These are phyloP conservation scores for Oehlia diaphana DNA, from an alignment of 192 early-diverging fungal genomes.

Conservation along the genomic window DNA sequence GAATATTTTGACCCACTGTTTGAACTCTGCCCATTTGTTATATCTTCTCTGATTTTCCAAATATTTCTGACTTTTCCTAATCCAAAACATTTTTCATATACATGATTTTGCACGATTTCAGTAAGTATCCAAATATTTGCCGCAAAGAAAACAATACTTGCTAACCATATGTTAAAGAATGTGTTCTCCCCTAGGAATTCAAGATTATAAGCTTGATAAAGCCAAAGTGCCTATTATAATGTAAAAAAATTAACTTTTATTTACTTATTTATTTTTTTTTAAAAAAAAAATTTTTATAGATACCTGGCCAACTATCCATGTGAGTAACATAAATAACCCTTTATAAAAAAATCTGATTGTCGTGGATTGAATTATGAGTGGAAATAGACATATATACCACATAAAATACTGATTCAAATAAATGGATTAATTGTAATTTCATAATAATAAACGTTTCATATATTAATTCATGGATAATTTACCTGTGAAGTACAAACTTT, in stretches of 20 bases:
- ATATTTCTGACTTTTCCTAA: constrained; percentile 49
- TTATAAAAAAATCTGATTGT: constrained; percentile 45
- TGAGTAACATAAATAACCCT: constrained; percentile 54
- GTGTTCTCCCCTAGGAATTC: constrained; percentile 89
- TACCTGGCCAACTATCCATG: constrained; percentile 76
- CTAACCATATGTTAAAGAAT: constrained; percentile 71
- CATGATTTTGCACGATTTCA: constrained; percentile 48
- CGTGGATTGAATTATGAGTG: constrained; percentile 76
- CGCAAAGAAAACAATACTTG: constrained; percentile 70
- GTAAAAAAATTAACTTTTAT: constrained; percentile 1
- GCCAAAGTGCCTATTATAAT: constrained; percentile 74
- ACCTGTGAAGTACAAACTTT: constrained; percentile 97
- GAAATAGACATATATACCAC: constrained; percentile 96
- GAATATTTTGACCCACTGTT: neutral
- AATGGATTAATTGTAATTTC: neutral
- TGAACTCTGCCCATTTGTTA: neutral
- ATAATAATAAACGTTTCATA: neutral
- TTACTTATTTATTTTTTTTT: neutral
- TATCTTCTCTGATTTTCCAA: constrained; percentile 31
- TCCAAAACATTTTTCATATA: constrained; percentile 52
- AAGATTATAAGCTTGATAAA: constrained; percentile 81
- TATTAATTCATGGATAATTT: neutral
- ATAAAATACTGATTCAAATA: constrained; percentile 84
- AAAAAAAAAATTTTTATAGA: neutral
- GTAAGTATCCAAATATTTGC: constrained; percentile 74